A percentile compares a stretch with the other conserved stretches of the same genome.
Evolutionary conservation across 2,329 filamentous ascomycete genomes (phyloP).

Genomic region (Rugonectria rugulosa): DNA sequence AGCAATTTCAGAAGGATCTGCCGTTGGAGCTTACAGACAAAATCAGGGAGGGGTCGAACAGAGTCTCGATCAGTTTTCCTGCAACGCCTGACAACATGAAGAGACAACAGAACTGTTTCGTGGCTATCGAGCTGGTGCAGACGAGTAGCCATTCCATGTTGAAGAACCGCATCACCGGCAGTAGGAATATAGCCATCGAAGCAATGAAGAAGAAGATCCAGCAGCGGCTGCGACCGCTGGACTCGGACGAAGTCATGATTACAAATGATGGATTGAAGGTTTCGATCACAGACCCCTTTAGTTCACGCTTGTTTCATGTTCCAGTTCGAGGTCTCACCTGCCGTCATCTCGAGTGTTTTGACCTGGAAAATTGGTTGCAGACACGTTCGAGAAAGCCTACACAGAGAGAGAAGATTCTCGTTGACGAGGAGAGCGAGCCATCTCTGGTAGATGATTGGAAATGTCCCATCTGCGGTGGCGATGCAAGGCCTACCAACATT

Average conservation of each 20-base stretch:
- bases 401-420: slow-evolving; percentile 19
- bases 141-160: slow-evolving; percentile 57
- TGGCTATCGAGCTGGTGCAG: slow-evolving; percentile 76
- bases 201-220: slow-evolving; percentile 66
- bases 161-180: slow-evolving; percentile 46
- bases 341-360: slow-evolving; percentile 86
- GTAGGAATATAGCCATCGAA: slow-evolving; percentile 50
- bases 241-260: slow-evolving; percentile 67
- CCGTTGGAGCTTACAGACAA: slow-evolving; percentile 75
- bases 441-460: slow-evolving; percentile 76
- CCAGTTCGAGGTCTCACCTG: slow-evolving; percentile 78
- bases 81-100: slow-evolving; percentile 37
- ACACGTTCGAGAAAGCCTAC: slow-evolving; percentile 63
- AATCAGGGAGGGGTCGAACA: slow-evolving; percentile 67
- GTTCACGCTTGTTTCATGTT: slow-evolving; percentile 66
- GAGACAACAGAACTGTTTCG: slow-evolving; percentile 52
- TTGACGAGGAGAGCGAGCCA: slow-evolving; percentile 50
- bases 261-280: slow-evolving; percentile 63
- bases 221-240: slow-evolving; percentile 47
- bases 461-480: slow-evolving; percentile 82
- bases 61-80: slow-evolving; percentile 60
- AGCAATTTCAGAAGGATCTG: slow-evolving; percentile 77
- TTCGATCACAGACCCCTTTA: slow-evolving; percentile 73
- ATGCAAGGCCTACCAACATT: slow-evolving; percentile 78
- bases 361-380: slow-evolving; percentile 80